phyloP scores from a whole-genome alignment of 192 early-diverging fungal genomes.

The Linnemannia elongata region DNA sequence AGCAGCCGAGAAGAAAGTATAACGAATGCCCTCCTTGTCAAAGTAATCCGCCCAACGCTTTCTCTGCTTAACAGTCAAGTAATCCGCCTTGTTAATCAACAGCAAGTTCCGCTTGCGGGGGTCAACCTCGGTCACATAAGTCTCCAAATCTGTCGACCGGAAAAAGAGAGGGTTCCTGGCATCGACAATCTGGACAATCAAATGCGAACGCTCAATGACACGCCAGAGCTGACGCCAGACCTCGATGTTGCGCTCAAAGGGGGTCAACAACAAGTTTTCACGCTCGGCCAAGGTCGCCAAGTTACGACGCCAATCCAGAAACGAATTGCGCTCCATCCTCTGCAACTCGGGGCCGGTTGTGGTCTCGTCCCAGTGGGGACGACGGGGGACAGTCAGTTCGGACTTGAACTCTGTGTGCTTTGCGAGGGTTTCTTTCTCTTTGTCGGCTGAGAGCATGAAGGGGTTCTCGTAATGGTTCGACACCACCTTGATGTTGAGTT shows the following conservation, averaged over 20 bases:
- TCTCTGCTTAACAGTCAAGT: conserved; percentile 90
- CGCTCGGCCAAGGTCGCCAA: conserved; percentile 93
- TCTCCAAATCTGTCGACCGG: conserved; percentile 87
- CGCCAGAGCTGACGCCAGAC: conserved; percentile 99
- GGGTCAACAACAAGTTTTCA: conserved; percentile 93
- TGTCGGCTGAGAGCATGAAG: conserved; percentile 82
- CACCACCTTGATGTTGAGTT: conserved; percentile 88
- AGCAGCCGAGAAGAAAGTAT: conserved; percentile 95
- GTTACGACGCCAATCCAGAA: conserved; percentile 93
- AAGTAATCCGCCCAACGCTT: conserved; percentile 93
- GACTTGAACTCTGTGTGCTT: conserved; percentile 84
- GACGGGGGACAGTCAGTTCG: conserved; percentile 86
- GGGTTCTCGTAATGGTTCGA: conserved; percentile 81
- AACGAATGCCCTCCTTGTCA: conserved; percentile 82
- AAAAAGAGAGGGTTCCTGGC: conserved; percentile 96
- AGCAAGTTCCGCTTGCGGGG: conserved; percentile 88
- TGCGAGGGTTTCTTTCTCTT: conserved; percentile 82
- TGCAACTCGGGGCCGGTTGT: conserved; percentile 90
- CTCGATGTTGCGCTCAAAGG: conserved; percentile 98
- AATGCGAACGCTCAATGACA: conserved; percentile 95
- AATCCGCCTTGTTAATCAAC: conserved; percentile 99
- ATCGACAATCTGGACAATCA: conserved; percentile 99
- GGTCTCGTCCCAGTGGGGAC: conserved; percentile 88
- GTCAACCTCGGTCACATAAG: conserved; percentile 93
- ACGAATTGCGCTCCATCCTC: conserved; percentile 83